Conservation (phyloP, 495 filamentous ascomycete species). For the Aspergillus leporis region DNA sequence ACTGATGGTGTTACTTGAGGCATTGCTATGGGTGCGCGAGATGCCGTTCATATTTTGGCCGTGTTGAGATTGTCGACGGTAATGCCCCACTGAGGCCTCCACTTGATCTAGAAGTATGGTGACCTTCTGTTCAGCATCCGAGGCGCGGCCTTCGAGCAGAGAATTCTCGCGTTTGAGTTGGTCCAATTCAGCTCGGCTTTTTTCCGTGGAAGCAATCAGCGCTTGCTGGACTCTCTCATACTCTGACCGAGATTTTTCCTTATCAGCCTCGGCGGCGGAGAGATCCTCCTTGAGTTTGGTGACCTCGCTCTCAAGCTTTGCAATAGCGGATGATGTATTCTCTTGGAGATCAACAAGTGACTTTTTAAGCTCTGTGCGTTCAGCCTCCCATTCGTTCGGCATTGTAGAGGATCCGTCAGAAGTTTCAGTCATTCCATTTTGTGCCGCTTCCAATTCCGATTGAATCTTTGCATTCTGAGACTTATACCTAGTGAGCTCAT, state of each 20-base stretch:
- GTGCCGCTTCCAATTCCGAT: slow-evolving; percentile 65
- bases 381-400: slow-evolving; percentile 71
- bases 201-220: slow-evolving; percentile 53
- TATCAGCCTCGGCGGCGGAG: slow-evolving; percentile 61
- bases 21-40: slow-evolving; percentile 45
- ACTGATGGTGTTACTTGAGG: slow-evolving; percentile 43
- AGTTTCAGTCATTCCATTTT: slow-evolving; percentile 41
- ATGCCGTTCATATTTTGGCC: slow-evolving; percentile 41
- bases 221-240: slow-evolving; percentile 60
- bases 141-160: slow-evolving; percentile 74
- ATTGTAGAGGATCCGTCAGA: slow-evolving; percentile 30
- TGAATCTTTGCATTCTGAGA: slow-evolving; percentile 79
- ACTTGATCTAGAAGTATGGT: slow-evolving; percentile 92
- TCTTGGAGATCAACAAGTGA: slow-evolving; percentile 67
- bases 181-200: slow-evolving; percentile 69
- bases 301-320: slow-evolving; percentile 72
- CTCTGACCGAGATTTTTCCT: slow-evolving; percentile 58
- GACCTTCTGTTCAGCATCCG: slow-evolving; percentile 91
- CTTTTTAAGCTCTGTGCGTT: slow-evolving; percentile 65
- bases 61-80: slow-evolving; percentile 75
- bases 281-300: slow-evolving; percentile 66
- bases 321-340: slow-evolving; percentile 63
- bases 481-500: slow-evolving; percentile 88
- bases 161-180: slow-evolving; percentile 79
- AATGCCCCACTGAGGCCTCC: slow-evolving; percentile 89